Percentiles rank a stretch among this genome's conserved stretches.
These are phyloP conservation scores for Thermomyces lanuginosus DNA, from an alignment of 2,329 filamentous ascomycete species.

Conservation along the genomic window DNA sequence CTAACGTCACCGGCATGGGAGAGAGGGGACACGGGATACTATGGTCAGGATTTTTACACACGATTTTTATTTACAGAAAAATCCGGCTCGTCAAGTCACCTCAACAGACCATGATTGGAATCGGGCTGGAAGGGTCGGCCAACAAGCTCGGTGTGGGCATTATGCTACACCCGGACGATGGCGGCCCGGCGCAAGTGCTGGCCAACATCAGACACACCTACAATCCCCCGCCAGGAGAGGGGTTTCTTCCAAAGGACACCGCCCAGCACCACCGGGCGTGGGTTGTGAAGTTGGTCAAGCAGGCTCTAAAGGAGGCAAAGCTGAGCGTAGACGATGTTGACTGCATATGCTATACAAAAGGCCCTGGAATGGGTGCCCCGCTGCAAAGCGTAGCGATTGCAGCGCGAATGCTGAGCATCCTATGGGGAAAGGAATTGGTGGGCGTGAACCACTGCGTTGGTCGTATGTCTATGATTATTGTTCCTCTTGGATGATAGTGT, in stretches of 20 bases:
- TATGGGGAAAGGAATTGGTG: slow-evolving; percentile 80
- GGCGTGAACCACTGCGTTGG: slow-evolving; percentile 97
- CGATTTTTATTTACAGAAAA: no score
- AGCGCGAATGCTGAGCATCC: slow-evolving; percentile 60
- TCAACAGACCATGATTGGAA: slow-evolving; percentile 45
- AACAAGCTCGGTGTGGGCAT: slow-evolving; percentile 95
- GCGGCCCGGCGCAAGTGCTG: slow-evolving; percentile 51
- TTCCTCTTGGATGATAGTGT: no score
- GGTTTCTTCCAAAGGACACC: slow-evolving; percentile 93
- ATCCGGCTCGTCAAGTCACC: no score
- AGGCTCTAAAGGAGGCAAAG: slow-evolving; percentile 55
- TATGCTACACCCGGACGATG: slow-evolving; percentile 53
- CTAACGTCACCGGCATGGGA: no score
- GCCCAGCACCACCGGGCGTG: slow-evolving; percentile 77
- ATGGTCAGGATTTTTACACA: no score
- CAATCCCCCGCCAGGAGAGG: slow-evolving; percentile 75
- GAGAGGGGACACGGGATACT: no score
- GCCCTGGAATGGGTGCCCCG: slow-evolving; percentile 91
- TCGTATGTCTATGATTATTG: slow-evolving; percentile 31
- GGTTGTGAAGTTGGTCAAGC: slow-evolving; percentile 67
- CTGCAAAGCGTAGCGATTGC: slow-evolving; percentile 73
- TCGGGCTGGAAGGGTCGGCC: slow-evolving; percentile 79
- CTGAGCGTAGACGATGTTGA: slow-evolving; percentile 51
- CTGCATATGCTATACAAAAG: slow-evolving; percentile 90
- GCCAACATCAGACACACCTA: slow-evolving; percentile 93